Percentiles rank a stretch among this genome's conserved stretches.
phyloP scores from a whole-genome alignment of 257 asterid species.

The Marsdenia floribunda region DNA sequence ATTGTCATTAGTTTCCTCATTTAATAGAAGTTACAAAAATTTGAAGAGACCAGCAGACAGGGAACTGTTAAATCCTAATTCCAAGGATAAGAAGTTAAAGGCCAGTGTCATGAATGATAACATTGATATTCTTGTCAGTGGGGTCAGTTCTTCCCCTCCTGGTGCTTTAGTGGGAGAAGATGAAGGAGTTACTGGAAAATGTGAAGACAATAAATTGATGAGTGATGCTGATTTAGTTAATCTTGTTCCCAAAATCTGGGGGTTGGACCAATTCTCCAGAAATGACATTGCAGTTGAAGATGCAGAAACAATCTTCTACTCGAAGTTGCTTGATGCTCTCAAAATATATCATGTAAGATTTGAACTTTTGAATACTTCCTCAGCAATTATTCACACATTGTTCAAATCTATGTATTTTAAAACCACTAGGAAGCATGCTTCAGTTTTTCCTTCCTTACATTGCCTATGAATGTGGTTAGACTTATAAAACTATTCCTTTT shows the following conservation, averaged over 20 bases:
- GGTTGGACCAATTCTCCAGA: constrained; percentile 30
- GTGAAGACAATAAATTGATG: constrained; percentile 36
- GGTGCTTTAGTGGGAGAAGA: constrained; percentile 30
- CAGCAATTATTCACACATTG: constrained; percentile 7
- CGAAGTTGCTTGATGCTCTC: constrained; percentile 72
- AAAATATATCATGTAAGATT: constrained; percentile 60
- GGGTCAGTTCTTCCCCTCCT: constrained; percentile 48
- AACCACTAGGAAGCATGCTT: neutral
- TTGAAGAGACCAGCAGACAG: constrained; percentile 59
- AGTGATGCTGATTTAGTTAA: constrained; percentile 29
- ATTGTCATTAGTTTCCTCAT: constrained; percentile 63
- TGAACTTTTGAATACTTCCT: constrained; percentile 13
- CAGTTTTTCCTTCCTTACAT: neutral
- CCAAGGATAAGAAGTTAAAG: constrained; percentile 56
- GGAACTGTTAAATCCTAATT: constrained; percentile 30
- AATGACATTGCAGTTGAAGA: constrained; percentile 30
- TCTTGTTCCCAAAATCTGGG: constrained; percentile 54
- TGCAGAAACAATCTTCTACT: constrained; percentile 54
- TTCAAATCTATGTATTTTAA: neutral
- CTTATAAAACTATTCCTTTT: neutral
- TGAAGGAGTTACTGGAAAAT: constrained; percentile 20
- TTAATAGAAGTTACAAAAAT: constrained; percentile 41
- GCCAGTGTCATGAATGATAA: constrained; percentile 39
- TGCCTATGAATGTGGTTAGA: neutral
- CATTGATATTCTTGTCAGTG: constrained; percentile 57